phyloP scores from a whole-genome alignment of 352 stramenopile species.

The Phytophthora fragariaefolia region DNA sequence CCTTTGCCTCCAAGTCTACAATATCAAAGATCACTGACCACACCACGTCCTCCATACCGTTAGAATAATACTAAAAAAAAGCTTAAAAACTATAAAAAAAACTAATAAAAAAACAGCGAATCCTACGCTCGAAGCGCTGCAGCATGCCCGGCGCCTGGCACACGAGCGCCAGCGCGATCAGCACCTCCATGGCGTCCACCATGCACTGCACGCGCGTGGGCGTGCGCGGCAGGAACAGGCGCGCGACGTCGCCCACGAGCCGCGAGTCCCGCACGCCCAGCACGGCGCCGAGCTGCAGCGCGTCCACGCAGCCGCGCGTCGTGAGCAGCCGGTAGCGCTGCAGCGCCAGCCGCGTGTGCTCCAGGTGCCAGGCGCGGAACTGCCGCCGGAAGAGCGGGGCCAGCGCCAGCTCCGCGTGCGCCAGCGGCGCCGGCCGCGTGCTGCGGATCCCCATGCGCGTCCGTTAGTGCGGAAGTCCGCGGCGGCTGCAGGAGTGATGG shows the following conservation, averaged over 20 bases:
- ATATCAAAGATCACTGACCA: slow-evolving; percentile 66
- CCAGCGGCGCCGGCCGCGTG: slow-evolving; percentile 57
- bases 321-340: slow-evolving; percentile 65
- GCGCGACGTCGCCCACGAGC: slow-evolving; percentile 57
- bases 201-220: slow-evolving; percentile 67
- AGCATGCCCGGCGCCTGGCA: slow-evolving; percentile 67
- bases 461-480: slow-evolving; percentile 15
- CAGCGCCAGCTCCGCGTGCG: slow-evolving; percentile 50
- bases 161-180: slow-evolving; percentile 66
- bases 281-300: slow-evolving; percentile 53
- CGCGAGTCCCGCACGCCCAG: slow-evolving; percentile 59
- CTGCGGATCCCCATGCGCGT: slow-evolving; percentile 63
- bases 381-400: slow-evolving; percentile 54
- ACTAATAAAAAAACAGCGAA: background rate
- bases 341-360: slow-evolving; percentile 57
- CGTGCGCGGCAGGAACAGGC: slow-evolving; percentile 59
- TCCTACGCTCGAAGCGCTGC: slow-evolving; percentile 59
- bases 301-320: slow-evolving; percentile 63
- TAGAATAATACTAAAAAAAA: slow-evolving; percentile 1
- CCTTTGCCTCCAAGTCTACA: slow-evolving; percentile 48
- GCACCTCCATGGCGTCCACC: slow-evolving; percentile 75
- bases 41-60: too few relatives aligned
- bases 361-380: slow-evolving; percentile 66
- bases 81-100: background rate
- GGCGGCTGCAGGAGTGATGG: slow-evolving; percentile 27